Conservation (phyloP, 345 rosid genomes). For the Diplotaxis tenuifolia region DNA sequence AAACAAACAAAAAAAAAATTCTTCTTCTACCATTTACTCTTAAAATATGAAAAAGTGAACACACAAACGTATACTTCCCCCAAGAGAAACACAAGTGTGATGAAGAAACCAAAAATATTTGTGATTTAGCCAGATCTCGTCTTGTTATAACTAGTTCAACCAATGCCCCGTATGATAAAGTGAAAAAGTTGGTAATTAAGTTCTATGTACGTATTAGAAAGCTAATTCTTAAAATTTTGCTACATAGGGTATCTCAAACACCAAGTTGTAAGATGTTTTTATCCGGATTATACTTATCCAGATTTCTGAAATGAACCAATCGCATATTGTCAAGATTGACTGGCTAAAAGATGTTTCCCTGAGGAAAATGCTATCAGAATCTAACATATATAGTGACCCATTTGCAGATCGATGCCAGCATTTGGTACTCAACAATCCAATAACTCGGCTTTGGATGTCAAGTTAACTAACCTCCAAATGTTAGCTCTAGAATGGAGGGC, state of each 20-base stretch:
- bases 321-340: not conserved
- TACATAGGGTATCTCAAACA: not conserved
- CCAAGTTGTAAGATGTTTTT: not conserved
- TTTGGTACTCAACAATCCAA: conserved; percentile 2
- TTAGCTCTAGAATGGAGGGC: conserved; percentile 16
- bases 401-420: not conserved
- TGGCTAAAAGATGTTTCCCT: not conserved
- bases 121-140: not conserved
- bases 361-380: not conserved
- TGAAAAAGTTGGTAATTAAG: not conserved
- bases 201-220: not conserved
- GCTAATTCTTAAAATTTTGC: not conserved
- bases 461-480: not conserved
- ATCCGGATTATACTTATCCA: not conserved
- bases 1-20: not conserved
- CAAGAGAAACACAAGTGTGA: not conserved
- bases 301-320: not conserved
- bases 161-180: too few species aligned
- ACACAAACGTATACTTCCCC: not conserved
- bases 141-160: not conserved
- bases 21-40: not conserved
- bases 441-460: not conserved
- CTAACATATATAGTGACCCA: not conserved
- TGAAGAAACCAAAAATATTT: not conserved
- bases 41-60: not conserved